Percentiles rank a stretch among this genome's conserved stretches.
Evolutionary conservation across 345 rosid genomes (phyloP).

Genomic region (Salix arbutifolia): DNA sequence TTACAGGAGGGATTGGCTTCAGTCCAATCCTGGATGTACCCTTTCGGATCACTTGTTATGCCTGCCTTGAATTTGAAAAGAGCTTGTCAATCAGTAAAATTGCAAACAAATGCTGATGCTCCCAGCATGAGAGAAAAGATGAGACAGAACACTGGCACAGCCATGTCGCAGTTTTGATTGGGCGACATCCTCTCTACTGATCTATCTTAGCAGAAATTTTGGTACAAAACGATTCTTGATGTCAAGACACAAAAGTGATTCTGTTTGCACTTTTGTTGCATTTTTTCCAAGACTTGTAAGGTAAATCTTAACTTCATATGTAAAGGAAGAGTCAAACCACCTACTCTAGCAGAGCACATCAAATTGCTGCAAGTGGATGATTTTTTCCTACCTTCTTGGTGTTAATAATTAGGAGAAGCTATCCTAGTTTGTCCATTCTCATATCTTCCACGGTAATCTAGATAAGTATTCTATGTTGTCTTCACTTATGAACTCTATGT

Average conservation of each 20-base stretch:
- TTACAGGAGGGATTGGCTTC: slow-evolving; percentile 8
- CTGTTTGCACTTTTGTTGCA: background rate
- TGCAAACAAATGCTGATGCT: background rate
- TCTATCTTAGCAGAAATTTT: background rate
- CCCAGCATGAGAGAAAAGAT: background rate
- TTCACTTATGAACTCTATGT: background rate
- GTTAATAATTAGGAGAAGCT: background rate
- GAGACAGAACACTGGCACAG: slow-evolving; percentile 1
- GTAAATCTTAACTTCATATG: background rate
- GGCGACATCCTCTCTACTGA: background rate
- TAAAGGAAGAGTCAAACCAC: background rate
- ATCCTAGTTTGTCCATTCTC: background rate
- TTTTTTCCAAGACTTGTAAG: background rate
- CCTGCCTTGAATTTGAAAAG: slow-evolving; percentile 13
- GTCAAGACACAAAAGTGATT: background rate
- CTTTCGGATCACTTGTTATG: slow-evolving; percentile 6
- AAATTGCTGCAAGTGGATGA: too few species aligned
- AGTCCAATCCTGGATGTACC: slow-evolving; percentile 4
- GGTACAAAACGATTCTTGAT: background rate
- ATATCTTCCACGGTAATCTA: background rate
- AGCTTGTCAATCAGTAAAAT: slow-evolving; percentile 11
- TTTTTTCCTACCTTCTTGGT: background rate
- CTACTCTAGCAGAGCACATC: background rate
- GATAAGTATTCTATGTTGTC: background rate
- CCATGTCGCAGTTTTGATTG: background rate